These are phyloP conservation scores for Aspergillus awamori DNA, from an alignment of 2,329 filamentous ascomycete genomes.

Conservation along the genomic window DNA sequence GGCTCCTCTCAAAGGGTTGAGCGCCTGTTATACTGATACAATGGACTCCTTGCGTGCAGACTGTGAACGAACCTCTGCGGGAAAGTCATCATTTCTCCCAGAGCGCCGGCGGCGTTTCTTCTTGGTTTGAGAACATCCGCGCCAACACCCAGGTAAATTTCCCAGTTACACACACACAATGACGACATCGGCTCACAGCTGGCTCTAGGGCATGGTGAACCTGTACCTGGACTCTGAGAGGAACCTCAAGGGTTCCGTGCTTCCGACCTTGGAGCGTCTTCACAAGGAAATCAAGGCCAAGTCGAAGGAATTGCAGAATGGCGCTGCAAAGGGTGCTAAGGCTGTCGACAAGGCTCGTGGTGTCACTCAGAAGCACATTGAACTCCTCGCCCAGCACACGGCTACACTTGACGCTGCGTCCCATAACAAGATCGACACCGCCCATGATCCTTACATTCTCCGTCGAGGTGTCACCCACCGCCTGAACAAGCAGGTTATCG, in stretches of 20 bases:
- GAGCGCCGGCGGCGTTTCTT: conserved; percentile 80
- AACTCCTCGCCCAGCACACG: conserved; percentile 84
- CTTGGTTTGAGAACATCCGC: conserved; percentile 92
- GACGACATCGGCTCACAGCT: neutral
- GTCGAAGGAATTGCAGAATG: conserved; percentile 80
- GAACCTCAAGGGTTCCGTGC: conserved; percentile 79
- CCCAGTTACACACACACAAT: too few relatives aligned
- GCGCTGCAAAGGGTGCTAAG: conserved; percentile 82
- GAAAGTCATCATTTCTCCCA: conserved; percentile 95
- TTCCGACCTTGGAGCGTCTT: conserved; percentile 85
- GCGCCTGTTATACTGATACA: conserved; percentile 11
- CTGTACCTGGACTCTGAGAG: conserved; percentile 90
- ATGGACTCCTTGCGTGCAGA: conserved; percentile 51
- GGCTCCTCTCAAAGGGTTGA: neutral
- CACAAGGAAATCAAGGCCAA: conserved; percentile 98
- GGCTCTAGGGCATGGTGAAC: conserved; percentile 73
- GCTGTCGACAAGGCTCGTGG: conserved; percentile 87
- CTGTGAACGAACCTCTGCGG: conserved; percentile 79
- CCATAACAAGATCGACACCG: conserved; percentile 69
- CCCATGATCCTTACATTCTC: conserved; percentile 86
- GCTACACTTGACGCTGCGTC: conserved; percentile 73
- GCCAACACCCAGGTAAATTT: conserved; percentile 74
- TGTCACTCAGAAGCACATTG: conserved; percentile 91
- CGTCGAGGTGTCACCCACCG: conserved; percentile 79
- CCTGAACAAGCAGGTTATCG: conserved; percentile 84